phyloP scores from a whole-genome alignment of 345 rosid species.

The Syzygium oleosum region DNA sequence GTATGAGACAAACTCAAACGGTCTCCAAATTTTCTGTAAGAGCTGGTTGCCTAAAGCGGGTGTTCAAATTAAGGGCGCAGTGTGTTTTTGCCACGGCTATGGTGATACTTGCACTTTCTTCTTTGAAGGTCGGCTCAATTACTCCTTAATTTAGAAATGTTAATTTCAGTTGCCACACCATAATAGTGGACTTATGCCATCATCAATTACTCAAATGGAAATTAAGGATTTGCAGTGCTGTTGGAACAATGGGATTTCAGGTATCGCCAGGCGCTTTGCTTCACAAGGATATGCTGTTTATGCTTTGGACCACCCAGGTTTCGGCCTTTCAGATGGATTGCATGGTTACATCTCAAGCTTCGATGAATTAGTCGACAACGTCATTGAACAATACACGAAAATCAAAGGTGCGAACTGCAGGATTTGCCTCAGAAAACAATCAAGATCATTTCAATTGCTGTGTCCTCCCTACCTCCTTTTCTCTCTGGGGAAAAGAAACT shows the following conservation, averaged over 20 bases:
- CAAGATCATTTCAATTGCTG: background rate
- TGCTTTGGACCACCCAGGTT: conserved; percentile 93
- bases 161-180: background rate
- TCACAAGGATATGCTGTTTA: conserved; percentile 64
- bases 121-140: conserved; percentile 59
- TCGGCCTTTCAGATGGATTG: conserved; percentile 87
- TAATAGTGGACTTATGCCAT: background rate
- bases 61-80: conserved; percentile 51
- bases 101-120: conserved; percentile 99
- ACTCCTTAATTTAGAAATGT: background rate
- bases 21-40: conserved; percentile 68
- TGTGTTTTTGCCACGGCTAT: conserved; percentile 87
- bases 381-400: conserved; percentile 57
- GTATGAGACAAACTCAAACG: conserved; percentile 67
- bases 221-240: background rate
- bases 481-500: background rate
- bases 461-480: background rate
- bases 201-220: background rate
- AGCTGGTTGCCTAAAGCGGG: conserved; percentile 72
- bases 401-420: conserved; percentile 51
- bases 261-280: conserved; percentile 71
- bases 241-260: conserved; percentile 22
- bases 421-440: background rate
- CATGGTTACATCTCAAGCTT: conserved; percentile 81
- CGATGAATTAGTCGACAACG: conserved; percentile 62